Conservation (phyloP, 768 basidiomycete species). For the Mycena crocata region DNA sequence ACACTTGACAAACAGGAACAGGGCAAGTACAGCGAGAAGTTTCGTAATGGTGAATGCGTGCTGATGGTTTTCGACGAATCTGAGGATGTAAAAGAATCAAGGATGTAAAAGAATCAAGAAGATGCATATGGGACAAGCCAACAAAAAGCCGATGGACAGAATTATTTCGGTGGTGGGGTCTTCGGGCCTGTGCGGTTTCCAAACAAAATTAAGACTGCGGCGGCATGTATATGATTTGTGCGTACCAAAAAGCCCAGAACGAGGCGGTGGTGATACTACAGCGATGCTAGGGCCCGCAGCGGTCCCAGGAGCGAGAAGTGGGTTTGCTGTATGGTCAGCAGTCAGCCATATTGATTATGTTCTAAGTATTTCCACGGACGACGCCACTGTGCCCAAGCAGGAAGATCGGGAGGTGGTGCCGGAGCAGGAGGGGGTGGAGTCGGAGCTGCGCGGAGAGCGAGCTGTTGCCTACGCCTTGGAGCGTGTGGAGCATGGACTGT, state of each 20-base stretch:
- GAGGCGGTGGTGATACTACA: slow-evolving; percentile 1
- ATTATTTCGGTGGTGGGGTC: slow-evolving; percentile 27
- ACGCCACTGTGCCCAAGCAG: slow-evolving; percentile 70
- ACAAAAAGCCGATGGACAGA: no score
- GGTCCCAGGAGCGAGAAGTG: slow-evolving; percentile 11
- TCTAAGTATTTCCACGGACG: slow-evolving; percentile 47
- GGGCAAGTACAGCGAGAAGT: no score
- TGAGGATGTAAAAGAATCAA: no score
- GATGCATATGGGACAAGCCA: no score
- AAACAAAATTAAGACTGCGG: no score
- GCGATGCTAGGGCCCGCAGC: slow-evolving; percentile 4
- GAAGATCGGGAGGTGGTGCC: slow-evolving; percentile 44
- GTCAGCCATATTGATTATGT: no score
- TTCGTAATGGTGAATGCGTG: no score
- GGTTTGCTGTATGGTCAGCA: slow-evolving; percentile 3
- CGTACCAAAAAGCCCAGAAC: slow-evolving; percentile 19
- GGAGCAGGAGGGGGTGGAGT: slow-evolving; percentile 41
- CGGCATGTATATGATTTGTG: no score
- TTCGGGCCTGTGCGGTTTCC: slow-evolving; percentile 9
- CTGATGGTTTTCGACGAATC: no score
- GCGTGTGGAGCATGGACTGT: slow-evolving; percentile 56
- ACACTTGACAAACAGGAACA: no score
- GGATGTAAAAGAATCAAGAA: no score
- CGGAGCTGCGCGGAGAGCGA: slow-evolving; percentile 39
- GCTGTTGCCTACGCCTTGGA: slow-evolving; percentile 32